Evolutionary conservation across 2,329 filamentous ascomycete species (phyloP), one percentile per base, ranked within the genome.

Genomic region (Aspergillus uvarum): DNA sequence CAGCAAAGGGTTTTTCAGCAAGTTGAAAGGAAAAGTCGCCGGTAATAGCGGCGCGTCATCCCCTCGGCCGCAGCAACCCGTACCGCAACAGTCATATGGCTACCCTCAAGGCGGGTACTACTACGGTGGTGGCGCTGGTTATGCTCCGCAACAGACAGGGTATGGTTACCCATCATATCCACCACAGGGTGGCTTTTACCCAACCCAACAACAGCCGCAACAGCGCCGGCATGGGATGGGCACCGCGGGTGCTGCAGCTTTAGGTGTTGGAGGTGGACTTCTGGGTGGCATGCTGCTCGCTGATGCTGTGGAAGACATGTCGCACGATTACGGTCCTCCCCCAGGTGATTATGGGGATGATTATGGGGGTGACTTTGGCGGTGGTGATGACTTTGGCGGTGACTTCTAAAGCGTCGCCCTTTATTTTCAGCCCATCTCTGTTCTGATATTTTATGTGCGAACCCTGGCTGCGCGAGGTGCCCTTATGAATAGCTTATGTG

Each of bases 201-300:
- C 68, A 7, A 71, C 74, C 63, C 74, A 74, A 62, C 74, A 75
- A 63, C 71, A 71, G 26, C 76, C 79, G 59, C 81, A 78, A 61
- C 81, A 80, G 68, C 77, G 76, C 56, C 65, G 38, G 14, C 53
- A 65, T 31, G 79, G 81, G 4, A 80, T 94, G 77, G 90, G 91
- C n/a, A 82, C 85, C 61, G 85, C 83, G 11, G 91, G 90, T 51
- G 91, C 88, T 54, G 86, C 88, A 8, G 90, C 90, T 22, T 79
- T 96, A 48, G 92, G 92, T 78, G 75, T 91, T 4, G 92, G 92
- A 66, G 92, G 89, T 64, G 92, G 92, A 74, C 71, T 96, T 72
- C 69, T 96, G 1, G 93, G 92, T 67, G 92, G 92, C 58, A 84
- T 86, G 63, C 63, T 96, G 68, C 76, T 96, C 32, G 88, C 83